These are phyloP conservation scores for Antarctomyces pellizariae DNA, from an alignment of 495 filamentous ascomycete species.

Conservation along the genomic window DNA sequence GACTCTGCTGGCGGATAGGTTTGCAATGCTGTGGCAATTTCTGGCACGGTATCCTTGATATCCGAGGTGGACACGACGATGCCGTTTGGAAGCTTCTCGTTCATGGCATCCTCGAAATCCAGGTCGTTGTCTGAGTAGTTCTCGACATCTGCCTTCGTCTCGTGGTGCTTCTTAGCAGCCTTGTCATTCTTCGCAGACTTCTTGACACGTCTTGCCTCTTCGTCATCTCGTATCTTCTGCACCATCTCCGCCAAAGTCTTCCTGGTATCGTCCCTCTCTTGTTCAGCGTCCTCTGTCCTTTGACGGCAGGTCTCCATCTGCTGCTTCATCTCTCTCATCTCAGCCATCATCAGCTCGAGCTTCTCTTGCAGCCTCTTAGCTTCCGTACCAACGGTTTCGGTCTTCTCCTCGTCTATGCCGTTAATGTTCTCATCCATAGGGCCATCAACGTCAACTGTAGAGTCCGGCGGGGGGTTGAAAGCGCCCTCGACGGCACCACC, in stretches of 20 bases:
- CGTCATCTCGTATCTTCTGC: slow-evolving; percentile 46
- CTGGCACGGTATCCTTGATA: too few species aligned
- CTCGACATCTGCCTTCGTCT: slow-evolving; percentile 7
- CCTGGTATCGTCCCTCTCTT: slow-evolving; percentile 38
- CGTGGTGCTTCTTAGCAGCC: too few species aligned
- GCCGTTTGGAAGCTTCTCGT: slow-evolving; percentile 8
- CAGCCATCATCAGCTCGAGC: slow-evolving; percentile 54
- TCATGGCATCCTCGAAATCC: too few species aligned
- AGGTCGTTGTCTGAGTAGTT: slow-evolving; percentile 1
- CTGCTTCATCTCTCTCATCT: slow-evolving; percentile 63
- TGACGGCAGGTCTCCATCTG: slow-evolving; percentile 56
- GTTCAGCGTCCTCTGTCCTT: slow-evolving; percentile 59
- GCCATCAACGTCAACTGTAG: slow-evolving; percentile 6
- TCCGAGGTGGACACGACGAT: slow-evolving; percentile 11
- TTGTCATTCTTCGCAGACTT: slow-evolving; percentile 6
- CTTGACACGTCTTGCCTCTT: slow-evolving; percentile 24
- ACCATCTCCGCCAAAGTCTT: slow-evolving; percentile 77
- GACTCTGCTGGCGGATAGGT: too few species aligned
- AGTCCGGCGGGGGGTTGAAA: slow-evolving; percentile 15
- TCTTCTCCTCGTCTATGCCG: slow-evolving; percentile 12
- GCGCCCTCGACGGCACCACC: slow-evolving; percentile 12
- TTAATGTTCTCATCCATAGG: slow-evolving; percentile 13
- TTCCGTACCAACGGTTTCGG: slow-evolving; percentile 11
- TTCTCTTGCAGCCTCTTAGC: slow-evolving; percentile 34
- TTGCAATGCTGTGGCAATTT: too few species aligned